Evolutionary conservation across 2,329 filamentous ascomycete genomes (phyloP), one percentile per base, ranked within the genome.

Genomic region (Alternaria ventricosa): DNA sequence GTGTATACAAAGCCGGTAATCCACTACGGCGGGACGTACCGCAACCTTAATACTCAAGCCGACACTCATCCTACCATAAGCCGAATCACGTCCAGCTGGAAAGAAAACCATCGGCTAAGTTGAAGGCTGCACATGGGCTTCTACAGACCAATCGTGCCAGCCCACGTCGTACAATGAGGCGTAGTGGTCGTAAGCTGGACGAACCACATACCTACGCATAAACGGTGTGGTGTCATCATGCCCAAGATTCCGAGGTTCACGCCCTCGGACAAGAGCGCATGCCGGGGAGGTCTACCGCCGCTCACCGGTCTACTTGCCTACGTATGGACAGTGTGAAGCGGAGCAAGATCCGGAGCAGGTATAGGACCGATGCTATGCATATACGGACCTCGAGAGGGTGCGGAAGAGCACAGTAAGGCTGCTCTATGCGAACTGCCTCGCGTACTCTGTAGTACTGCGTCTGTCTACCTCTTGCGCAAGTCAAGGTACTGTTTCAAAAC

Each of bases 201-300:
- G 15, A 58, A 58, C 27, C 59, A 58, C 46, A 57, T 49, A n/a
- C 28, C 27, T 43, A 12, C 44, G 36, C 23, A 56, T 13, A 15
- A 27, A 30, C 30, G 46, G 33, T 50, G 54, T 49, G 43, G 54
- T 49, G 46, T 51, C 54, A 55, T 61, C 41, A 51, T 61, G 20
- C 28, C 33, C 20, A 57, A 50, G 25, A 41, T 22, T n/a, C 13
- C 33, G 50, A 27, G 28, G 28, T 33, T 28, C 13, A 46, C 25
- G 22, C 28, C 46, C 23, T 62, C 60, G 60, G 60, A 62, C 36
- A 43, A 67, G 46, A 61, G 64, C 64, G 64, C 62, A 57, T 51
- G 50, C 41, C 41, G 41, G 33, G 41, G 25, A 46, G 33, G 47
- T 25, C 30, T 23, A 62, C 36, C 55, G 55, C 58, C 25, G 28